Conservation (phyloP, 2,329 filamentous ascomycete species). For the Hymenoscyphus albidus region DNA sequence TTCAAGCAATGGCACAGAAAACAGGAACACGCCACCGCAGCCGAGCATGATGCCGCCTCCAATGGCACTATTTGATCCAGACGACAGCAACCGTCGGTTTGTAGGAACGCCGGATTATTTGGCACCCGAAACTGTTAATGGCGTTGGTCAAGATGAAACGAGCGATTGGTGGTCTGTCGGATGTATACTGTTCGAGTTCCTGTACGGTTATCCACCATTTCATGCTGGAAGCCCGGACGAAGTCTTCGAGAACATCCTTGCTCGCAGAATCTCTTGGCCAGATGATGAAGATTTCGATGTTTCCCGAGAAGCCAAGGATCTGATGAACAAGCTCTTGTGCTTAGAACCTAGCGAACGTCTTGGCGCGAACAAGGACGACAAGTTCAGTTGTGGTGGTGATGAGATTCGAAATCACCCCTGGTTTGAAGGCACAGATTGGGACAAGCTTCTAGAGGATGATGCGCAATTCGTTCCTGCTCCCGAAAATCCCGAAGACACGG, state of each 20-base stretch:
- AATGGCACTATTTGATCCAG: constrained; percentile 91
- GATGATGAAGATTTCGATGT: constrained; percentile 74
- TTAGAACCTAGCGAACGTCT: constrained; percentile 77
- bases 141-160: constrained; percentile 91
- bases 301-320: constrained; percentile 83
- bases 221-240: constrained; percentile 85
- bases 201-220: constrained; percentile 91
- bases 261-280: constrained; percentile 88
- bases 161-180: constrained; percentile 99
- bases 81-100: constrained; percentile 88
- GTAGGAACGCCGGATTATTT: constrained; percentile 97
- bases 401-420: constrained; percentile 88
- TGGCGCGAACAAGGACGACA: constrained; percentile 81
- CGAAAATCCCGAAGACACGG: constrained; percentile 93
- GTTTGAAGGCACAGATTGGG: constrained; percentile 87
- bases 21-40: constrained; percentile 58
- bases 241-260: constrained; percentile 94
- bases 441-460: constrained; percentile 86
- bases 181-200: constrained; percentile 94
- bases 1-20: constrained; percentile 37
- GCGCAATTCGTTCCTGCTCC: constrained; percentile 91
- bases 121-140: constrained; percentile 93
- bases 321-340: constrained; percentile 90
- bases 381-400: constrained; percentile 76
- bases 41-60: constrained; percentile 77